Evolutionary conservation across 257 asterid genomes (phyloP), one percentile per base, ranked within the genome.

Genomic region (Solanum megistacrolobum): DNA sequence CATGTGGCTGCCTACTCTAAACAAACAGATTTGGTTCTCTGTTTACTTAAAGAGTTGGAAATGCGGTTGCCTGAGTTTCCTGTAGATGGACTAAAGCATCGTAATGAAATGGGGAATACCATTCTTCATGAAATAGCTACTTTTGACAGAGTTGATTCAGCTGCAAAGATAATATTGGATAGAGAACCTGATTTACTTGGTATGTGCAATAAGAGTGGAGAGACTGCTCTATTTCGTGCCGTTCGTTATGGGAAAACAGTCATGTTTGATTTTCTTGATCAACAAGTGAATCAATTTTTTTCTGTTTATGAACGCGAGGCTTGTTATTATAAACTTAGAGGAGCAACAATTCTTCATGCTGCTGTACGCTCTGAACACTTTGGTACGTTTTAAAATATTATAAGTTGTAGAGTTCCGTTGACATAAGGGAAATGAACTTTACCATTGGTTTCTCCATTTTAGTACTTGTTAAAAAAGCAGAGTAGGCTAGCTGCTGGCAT

Each of bases 1-100:
- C 89, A 88, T 83, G 62, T 82, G 83, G 89, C 87, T 39, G 25
- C 84, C 71, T 88, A 88, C 75, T 88, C 89, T 9, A 88, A 83
- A 52, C 87, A 83, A 88, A 83, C 5, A 83, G 58, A 34, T 48
- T 72, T 88, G 87, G 87, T 46, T 83, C 38, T 48, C 85, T 14
- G 84, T 83, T 41, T 62, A 62, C 32, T 62, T 25, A 16, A 83
- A 83, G 23, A 41, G 52, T 29, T 88, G 82, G 21, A 25, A 83
- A 83, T 0, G 12, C 4, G 74, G 13, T 5, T 41, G 6, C 79
- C 41, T 0, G 25, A 71, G 14, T 32, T 71, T 23, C 68, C 69
- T 41, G 23, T 14, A 27, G 21, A 68, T 65, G 62, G 60, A 48
- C 87, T 83, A 36, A 43, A 11, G 87, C 75, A 29, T 82, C 39